Percentiles rank a stretch among this genome's conserved stretches.
Conservation (phyloP, 108 stramenopile species). For the Cylindrotheca fusiformis region DNA sequence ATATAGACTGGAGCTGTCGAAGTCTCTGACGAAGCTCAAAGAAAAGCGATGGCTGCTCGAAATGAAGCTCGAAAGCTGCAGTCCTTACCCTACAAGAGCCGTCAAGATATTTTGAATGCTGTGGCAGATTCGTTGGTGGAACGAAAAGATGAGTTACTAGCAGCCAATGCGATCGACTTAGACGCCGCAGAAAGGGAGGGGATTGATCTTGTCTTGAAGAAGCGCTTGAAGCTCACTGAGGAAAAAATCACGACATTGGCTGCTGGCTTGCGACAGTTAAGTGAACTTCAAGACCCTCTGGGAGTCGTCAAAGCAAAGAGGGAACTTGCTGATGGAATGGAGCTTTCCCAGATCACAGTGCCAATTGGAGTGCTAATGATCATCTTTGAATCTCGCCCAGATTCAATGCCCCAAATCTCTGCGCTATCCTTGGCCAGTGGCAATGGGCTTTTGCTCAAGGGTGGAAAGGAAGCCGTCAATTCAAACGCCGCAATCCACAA, state of each 20-base stretch:
- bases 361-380: slow-evolving; percentile 98
- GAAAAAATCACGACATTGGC: slow-evolving; percentile 87
- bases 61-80: slow-evolving; percentile 82
- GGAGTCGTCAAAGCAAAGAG: slow-evolving; percentile 76
- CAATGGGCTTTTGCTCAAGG: slow-evolving; percentile 96
- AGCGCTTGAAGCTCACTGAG: slow-evolving; percentile 86
- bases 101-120: slow-evolving; percentile 76
- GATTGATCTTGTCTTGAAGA: slow-evolving; percentile 59
- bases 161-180: slow-evolving; percentile 87
- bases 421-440: slow-evolving; percentile 94
- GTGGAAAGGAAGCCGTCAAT: slow-evolving; percentile 93
- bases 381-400: slow-evolving; percentile 97
- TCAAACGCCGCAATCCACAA: slow-evolving; percentile 89
- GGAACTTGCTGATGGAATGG: slow-evolving; percentile 91
- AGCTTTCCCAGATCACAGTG: slow-evolving; percentile 85
- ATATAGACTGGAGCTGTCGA: slow-evolving; percentile 10
- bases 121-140: slow-evolving; percentile 75
- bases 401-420: slow-evolving; percentile 98
- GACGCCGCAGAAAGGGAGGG: slow-evolving; percentile 77
- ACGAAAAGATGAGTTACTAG: slow-evolving; percentile 63
- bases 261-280: slow-evolving; percentile 81
- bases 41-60: slow-evolving; percentile 62
- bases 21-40: slow-evolving; percentile 64
- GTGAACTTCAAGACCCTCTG: slow-evolving; percentile 69
- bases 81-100: slow-evolving; percentile 58